Base-by-base conservation (phyloP, 345 rosid species). In the Salix purpurea region DNA sequence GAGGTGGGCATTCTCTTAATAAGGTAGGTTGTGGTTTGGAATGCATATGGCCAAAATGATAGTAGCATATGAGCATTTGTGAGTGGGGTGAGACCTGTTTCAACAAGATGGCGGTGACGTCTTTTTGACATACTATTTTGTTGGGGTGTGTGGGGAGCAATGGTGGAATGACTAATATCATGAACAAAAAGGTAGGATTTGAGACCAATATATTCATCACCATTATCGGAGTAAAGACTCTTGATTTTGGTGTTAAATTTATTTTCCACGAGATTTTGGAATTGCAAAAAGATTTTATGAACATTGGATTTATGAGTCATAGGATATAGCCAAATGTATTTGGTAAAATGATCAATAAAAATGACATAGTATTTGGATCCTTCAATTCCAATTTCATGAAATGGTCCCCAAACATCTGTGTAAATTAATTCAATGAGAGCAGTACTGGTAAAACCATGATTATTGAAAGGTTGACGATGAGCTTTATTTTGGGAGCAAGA, bases 11-110 rank as follows among this genome's bases (percentile, higher is more conserved):
- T 52, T 16, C 0, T 7, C 2, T 52, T 52, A 6, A 52, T 52
- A 0, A 52, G 23, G 9, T 18, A 52, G 2, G 58, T 0, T 0
- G 1, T 7, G 1, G 0, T 1, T 50, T 16, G 56, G 16, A 50
- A 50, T 15, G n/a, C 21, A 18, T 18, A 52, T 15, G 3, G 23
- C 58, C 9, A 18, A 5, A 16, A 52, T 1, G 3, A 52, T 0
- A 52, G 1, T 0, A 21, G 58, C 9, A 6, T 52, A 8, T 52
- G n/a, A 6, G 9, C 58, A 52, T 52, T 3, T 0, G 10, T 52
- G 10, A 52, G 9, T 4, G 18, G 18, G 2, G 23, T 52, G 0
- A 52, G 58, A 18, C 10, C 0, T 5, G 3, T 52, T 5, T 52
- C 10, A 52, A 18, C 23, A 5, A 52, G 4, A 7, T 52, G 3